These are phyloP conservation scores for Bassia scoparia DNA, from an alignment of 148 eudicot species.

Conservation along the genomic window DNA sequence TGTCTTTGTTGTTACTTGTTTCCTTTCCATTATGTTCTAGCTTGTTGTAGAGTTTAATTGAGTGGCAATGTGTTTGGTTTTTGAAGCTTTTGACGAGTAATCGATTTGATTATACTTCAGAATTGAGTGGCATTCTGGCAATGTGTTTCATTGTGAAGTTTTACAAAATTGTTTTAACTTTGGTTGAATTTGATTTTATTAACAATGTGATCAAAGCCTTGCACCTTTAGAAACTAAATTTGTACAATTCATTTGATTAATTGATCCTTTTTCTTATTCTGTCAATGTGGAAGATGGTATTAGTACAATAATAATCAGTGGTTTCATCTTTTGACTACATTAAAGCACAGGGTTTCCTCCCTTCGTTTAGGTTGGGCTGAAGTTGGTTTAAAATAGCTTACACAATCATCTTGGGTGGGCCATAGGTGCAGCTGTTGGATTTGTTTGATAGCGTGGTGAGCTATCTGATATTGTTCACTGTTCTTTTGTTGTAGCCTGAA, in stretches of 20 bases:
- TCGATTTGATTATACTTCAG: too few species aligned
- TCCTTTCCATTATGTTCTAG: background rate
- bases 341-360: background rate
- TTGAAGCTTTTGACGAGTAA: too few species aligned
- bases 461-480: background rate
- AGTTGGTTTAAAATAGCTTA: background rate
- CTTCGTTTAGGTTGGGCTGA: background rate
- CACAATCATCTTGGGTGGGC: background rate
- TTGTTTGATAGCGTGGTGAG: background rate
- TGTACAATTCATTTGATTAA: too few species aligned
- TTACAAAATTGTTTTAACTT: too few species aligned
- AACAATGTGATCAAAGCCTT: too few species aligned
- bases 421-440: background rate
- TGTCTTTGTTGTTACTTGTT: background rate
- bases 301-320: background rate
- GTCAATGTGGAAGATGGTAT: background rate
- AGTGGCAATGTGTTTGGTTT: background rate
- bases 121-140: too few species aligned
- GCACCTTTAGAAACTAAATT: too few species aligned
- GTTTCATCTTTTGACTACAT: background rate
- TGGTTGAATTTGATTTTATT: too few species aligned
- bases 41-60: background rate
- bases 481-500: background rate
- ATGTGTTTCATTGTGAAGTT: too few species aligned
- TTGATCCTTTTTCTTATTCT: background rate